phyloP scores from a whole-genome alignment of 179 eudicot genomes.

The Beta macrorhiza region DNA sequence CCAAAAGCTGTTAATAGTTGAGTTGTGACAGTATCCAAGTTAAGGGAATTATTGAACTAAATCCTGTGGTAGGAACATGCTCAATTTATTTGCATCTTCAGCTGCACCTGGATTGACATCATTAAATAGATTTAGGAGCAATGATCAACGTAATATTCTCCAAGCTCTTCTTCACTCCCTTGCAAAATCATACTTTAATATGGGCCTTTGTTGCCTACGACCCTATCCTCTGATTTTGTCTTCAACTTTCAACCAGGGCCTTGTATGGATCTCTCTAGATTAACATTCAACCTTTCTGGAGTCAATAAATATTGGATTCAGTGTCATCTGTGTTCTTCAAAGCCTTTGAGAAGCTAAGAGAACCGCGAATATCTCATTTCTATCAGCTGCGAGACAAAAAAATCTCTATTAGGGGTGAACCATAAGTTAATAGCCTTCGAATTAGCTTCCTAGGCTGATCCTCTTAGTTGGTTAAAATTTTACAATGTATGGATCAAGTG shows the following conservation, averaged over 20 bases:
- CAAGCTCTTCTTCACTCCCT: slow-evolving; percentile 4
- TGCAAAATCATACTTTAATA: too few relatives aligned
- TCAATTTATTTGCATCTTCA: not conserved
- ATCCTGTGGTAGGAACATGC: not conserved
- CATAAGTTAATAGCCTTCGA: too few relatives aligned
- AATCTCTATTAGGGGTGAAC: not conserved
- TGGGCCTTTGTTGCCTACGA: not conserved
- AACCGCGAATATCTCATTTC: not conserved
- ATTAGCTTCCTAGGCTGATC: too few relatives aligned
- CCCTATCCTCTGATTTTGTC: not conserved
- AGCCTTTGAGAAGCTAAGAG: not conserved
- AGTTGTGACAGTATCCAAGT: not conserved
- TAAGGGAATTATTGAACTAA: not conserved
- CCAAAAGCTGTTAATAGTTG: not conserved
- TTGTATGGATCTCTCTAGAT: not conserved
- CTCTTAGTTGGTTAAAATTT: too few relatives aligned
- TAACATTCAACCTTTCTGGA: not conserved
- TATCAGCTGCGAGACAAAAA: not conserved
- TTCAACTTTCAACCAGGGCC: not conserved
- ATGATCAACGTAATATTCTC: not conserved
- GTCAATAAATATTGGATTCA: not conserved
- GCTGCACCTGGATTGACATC: not conserved
- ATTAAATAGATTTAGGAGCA: not conserved
- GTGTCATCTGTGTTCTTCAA: not conserved
- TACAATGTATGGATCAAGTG: not conserved